Evolutionary conservation across 2,329 filamentous ascomycete genomes (phyloP).

Genomic region (Ceratocystiopsis brevicomis): DNA sequence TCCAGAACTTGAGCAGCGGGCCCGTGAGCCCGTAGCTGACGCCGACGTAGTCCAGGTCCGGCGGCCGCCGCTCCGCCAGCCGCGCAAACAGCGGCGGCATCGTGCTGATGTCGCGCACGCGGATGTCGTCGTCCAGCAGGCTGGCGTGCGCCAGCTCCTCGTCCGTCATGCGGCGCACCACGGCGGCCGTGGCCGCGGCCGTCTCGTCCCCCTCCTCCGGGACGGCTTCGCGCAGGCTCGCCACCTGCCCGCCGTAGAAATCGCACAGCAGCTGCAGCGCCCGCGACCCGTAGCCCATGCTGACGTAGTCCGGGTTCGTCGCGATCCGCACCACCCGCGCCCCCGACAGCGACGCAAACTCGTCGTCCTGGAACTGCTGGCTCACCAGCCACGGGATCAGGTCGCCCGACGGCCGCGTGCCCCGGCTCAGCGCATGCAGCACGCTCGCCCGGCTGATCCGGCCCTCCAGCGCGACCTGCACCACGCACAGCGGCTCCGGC

Average conservation of each 20-base stretch:
- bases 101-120: conserved; percentile 69
- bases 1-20: conserved; percentile 90
- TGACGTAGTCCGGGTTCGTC: conserved; percentile 81
- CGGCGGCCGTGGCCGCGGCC: conserved; percentile 11
- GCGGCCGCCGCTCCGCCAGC: conserved; percentile 62
- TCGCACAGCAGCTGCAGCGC: conserved; percentile 74
- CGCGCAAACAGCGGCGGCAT: conserved; percentile 91
- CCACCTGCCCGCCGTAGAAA: conserved; percentile 90
- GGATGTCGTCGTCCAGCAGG: conserved; percentile 72
- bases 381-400: conserved; percentile 95
- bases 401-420: conserved; percentile 76
- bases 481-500: conserved; percentile 83
- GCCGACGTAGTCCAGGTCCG: conserved; percentile 74
- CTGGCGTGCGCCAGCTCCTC: conserved; percentile 57
- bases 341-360: conserved; percentile 84
- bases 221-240: conserved; percentile 50
- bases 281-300: conserved; percentile 84
- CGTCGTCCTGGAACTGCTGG: conserved; percentile 94
- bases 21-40: conserved; percentile 87
- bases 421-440: conserved; percentile 70
- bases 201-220: conserved; percentile 28
- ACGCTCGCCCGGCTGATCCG: conserved; percentile 89
- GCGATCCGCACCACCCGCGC: conserved; percentile 87
- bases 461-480: conserved; percentile 87
- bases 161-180: conserved; percentile 66